Evolutionary conservation across 768 basidiomycete genomes (phyloP).

Genomic region (Scleroderma bovista): DNA sequence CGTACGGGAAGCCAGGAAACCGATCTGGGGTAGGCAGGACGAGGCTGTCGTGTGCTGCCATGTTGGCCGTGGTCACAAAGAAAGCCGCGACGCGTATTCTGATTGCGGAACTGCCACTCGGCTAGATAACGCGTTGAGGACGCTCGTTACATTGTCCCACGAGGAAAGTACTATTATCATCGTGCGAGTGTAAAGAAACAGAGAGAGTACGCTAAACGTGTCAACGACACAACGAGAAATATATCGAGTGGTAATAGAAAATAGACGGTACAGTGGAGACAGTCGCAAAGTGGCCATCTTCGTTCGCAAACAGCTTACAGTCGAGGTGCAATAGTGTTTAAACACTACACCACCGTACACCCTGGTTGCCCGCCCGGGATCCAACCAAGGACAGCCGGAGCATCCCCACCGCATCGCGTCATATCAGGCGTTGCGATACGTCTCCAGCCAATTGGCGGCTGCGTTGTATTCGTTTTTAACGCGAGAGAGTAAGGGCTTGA

Average conservation of each 20-base stretch:
- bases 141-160: too few relatives aligned
- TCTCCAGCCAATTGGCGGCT: slow-evolving; percentile 64
- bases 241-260: slow-evolving; percentile 1
- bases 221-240: slow-evolving; percentile 9
- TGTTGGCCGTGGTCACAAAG: not conserved
- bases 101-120: not conserved
- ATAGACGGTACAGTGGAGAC: slow-evolving; percentile 21
- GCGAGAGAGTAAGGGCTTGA: slow-evolving; percentile 48
- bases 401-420: not conserved
- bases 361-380: too few relatives aligned
- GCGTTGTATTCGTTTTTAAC: slow-evolving; percentile 65
- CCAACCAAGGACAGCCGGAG: not conserved
- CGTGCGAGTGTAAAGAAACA: slow-evolving; percentile 17
- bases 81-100: slow-evolving; percentile 2
- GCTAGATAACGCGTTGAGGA: not conserved
- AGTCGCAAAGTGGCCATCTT: not conserved
- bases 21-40: slow-evolving; percentile 53
- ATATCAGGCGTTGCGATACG: slow-evolving; percentile 8
- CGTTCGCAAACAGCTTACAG: too few relatives aligned
- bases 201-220: slow-evolving; percentile 14
- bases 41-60: slow-evolving; percentile 16
- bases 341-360: too few relatives aligned
- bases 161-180: slow-evolving; percentile 15
- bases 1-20: slow-evolving; percentile 83
- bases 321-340: too few relatives aligned